Conservation (phyloP, 140 eudicot genomes). For the Senecio squalidus region DNA sequence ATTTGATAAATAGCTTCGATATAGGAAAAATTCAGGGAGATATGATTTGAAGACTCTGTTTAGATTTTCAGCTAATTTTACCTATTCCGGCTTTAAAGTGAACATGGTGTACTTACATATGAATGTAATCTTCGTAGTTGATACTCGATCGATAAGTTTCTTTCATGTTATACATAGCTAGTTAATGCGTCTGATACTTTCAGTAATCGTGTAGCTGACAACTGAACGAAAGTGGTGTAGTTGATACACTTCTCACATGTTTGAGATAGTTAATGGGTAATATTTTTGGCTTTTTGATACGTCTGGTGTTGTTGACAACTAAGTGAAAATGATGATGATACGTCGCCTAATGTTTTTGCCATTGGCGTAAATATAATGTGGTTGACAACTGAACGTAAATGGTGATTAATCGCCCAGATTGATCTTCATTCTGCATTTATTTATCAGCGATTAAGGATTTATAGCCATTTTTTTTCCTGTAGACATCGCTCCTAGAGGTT, state of each 20-base stretch:
- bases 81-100: background rate
- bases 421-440: too few species aligned
- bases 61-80: background rate
- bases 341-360: too few species aligned
- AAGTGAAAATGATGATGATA: too few species aligned
- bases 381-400: too few species aligned
- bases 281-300: too few species aligned
- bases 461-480: too few species aligned
- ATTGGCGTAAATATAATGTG: too few species aligned
- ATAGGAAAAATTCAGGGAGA: background rate
- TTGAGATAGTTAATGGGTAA: background rate
- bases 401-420: too few species aligned
- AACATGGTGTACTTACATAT: background rate
- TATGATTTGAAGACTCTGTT: background rate
- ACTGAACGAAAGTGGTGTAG: background rate
- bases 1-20: background rate
- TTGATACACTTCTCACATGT: conserved; percentile 9
- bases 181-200: too few species aligned
- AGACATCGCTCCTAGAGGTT: too few species aligned
- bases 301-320: too few species aligned
- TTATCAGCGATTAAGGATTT: too few species aligned
- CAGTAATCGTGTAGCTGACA: conserved; percentile 1
- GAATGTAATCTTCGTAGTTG: background rate
- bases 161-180: background rate
- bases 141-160: background rate